These are phyloP conservation scores for Schwanniomyces occidentalis DNA, from an alignment of 805 yeast species.

Conservation along the genomic window DNA sequence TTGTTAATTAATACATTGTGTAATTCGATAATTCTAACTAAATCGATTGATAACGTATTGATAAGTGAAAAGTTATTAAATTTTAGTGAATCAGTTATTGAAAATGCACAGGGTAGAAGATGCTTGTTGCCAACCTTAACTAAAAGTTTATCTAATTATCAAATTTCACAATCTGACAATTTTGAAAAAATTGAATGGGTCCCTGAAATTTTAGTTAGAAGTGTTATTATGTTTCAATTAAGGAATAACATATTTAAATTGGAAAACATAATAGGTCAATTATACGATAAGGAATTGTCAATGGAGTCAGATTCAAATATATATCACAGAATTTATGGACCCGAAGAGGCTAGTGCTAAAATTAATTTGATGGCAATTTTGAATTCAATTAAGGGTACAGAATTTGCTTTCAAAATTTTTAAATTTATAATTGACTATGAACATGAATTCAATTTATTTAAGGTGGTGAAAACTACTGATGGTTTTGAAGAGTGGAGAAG, in stretches of 20 bases:
- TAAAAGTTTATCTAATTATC: slow-evolving; percentile 45
- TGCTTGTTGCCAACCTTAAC: slow-evolving; percentile 64
- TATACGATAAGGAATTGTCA: slow-evolving; percentile 49
- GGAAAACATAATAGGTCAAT: slow-evolving; percentile 54
- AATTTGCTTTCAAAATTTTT: slow-evolving; percentile 33
- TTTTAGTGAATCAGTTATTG: slow-evolving; percentile 46
- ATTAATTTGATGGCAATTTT: slow-evolving; percentile 51
- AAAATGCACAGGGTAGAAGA: slow-evolving; percentile 61
- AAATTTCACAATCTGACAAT: slow-evolving; percentile 23
- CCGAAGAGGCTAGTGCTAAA: slow-evolving; percentile 54
- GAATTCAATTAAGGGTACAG: slow-evolving; percentile 25
- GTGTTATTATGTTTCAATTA: slow-evolving; percentile 53
- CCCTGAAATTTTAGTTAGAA: slow-evolving; percentile 45
- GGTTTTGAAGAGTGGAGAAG: slow-evolving; percentile 71
- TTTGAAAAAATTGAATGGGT: slow-evolving; percentile 54
- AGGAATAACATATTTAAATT: slow-evolving; percentile 56
- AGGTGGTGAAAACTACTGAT: slow-evolving; percentile 58
- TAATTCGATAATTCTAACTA: slow-evolving; percentile 38
- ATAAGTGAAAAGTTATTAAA: slow-evolving; percentile 25
- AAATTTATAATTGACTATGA: slow-evolving; percentile 37
- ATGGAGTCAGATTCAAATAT: slow-evolving; percentile 22
- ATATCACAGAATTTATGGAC: slow-evolving; percentile 56
- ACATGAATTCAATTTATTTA: slow-evolving; percentile 42
- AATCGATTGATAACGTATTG: slow-evolving; percentile 29
- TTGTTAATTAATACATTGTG: slow-evolving; percentile 52